phyloP scores from a whole-genome alignment of 106 monocot species.

The Cymbidium sinense region DNA sequence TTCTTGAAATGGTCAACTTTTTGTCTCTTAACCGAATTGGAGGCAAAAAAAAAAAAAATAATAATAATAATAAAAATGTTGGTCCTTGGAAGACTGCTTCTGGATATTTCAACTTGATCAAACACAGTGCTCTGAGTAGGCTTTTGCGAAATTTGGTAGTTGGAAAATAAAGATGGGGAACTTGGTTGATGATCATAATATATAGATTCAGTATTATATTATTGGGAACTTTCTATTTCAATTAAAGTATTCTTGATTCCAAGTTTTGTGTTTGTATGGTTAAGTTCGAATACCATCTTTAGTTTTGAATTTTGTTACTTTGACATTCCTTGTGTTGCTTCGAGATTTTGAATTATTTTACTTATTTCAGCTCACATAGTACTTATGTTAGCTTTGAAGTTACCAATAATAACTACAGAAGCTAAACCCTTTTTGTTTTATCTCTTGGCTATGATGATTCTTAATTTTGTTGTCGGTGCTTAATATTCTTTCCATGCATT shows the following conservation, averaged over 20 bases:
- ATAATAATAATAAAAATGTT: neutral
- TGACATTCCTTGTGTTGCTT: no score
- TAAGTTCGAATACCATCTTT: no score
- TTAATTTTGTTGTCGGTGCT: neutral
- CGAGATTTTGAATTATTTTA: no score
- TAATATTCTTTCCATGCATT: neutral
- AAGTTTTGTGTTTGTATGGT: no score
- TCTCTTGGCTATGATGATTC: neutral
- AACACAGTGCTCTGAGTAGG: neutral
- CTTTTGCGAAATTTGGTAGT: no score
- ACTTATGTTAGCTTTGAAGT: neutral
- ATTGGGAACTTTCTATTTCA: neutral
- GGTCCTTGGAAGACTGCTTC: neutral
- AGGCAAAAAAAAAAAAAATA: neutral
- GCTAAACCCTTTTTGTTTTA: neutral
- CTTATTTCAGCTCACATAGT: neutral
- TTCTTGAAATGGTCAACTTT: neutral
- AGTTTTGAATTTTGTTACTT: no score
- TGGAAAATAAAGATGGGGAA: no score
- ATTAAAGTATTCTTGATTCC: no score
- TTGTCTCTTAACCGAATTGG: neutral
- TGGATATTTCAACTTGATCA: neutral
- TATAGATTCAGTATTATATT: neutral
- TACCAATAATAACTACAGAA: neutral
- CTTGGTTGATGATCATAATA: neutral